A percentile compares a stretch with the other conserved stretches of the same genome.
phyloP scores from a whole-genome alignment of 305 asterid genomes.

The Fraxinus platypoda region DNA sequence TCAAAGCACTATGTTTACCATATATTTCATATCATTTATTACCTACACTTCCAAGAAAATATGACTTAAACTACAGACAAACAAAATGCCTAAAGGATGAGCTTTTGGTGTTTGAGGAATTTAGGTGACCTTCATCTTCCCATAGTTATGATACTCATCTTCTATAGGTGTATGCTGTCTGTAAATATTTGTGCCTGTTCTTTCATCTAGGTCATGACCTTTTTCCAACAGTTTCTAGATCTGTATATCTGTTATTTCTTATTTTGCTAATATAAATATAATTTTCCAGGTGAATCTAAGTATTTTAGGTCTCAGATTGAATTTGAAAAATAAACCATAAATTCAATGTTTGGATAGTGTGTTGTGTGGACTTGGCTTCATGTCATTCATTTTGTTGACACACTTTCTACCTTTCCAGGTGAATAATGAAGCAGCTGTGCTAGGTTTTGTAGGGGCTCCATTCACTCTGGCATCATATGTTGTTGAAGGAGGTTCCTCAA shows the following conservation, averaged over 20 bases:
- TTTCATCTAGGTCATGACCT: background rate
- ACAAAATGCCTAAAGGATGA: background rate
- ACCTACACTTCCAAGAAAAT: background rate
- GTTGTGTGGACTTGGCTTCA: background rate
- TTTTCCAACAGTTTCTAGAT: background rate
- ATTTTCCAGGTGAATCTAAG: background rate
- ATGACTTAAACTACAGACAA: background rate
- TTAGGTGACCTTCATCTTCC: background rate
- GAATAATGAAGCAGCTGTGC: slow-evolving; percentile 84
- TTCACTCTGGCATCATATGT: slow-evolving; percentile 93
- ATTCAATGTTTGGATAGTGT: background rate
- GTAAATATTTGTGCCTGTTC: background rate
- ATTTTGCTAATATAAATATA: slow-evolving; percentile 2
- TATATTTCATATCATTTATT: background rate
- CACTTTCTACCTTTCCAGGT: slow-evolving; percentile 45
- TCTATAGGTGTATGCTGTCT: background rate
- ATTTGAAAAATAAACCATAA: background rate
- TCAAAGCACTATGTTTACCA: background rate
- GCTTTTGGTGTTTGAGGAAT: background rate
- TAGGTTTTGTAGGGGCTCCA: slow-evolving; percentile 99
- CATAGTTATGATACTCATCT: background rate
- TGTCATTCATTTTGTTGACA: slow-evolving; percentile 11
- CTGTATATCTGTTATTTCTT: slow-evolving; percentile 4
- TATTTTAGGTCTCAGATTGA: background rate
- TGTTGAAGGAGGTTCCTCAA: slow-evolving; percentile 98